Percentiles rank a stretch among this genome's conserved stretches.
These are phyloP conservation scores for Fomitopsis schrenkii DNA, from an alignment of 1,284 basidiomycete species.

Conservation along the genomic window DNA sequence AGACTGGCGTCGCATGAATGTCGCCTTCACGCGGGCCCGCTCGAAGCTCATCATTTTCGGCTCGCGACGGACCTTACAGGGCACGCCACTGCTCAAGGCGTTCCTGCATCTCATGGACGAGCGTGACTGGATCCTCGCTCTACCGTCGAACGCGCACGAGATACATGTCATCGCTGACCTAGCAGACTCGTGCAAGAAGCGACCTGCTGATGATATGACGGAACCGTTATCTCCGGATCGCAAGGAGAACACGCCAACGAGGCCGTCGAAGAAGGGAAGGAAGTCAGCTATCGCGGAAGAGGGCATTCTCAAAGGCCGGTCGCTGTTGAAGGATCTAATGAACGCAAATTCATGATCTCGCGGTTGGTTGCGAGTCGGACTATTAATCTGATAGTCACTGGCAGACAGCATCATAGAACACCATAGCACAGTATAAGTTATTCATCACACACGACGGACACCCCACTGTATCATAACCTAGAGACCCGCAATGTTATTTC, in stretches of 20 bases:
- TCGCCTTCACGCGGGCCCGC: conserved; percentile 91
- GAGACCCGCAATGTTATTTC: not conserved
- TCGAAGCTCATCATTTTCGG: conserved; percentile 91
- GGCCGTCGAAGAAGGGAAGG: conserved; percentile 25
- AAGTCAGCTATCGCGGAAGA: conserved; percentile 29
- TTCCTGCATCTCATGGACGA: conserved; percentile 76
- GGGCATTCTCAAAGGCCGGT: conserved; percentile 48
- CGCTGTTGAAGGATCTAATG: conserved; percentile 55
- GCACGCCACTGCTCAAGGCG: conserved; percentile 57
- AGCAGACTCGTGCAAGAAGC: conserved; percentile 14
- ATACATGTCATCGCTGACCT: conserved; percentile 35
- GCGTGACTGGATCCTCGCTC: conserved; percentile 62
- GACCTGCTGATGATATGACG: conserved; percentile 9
- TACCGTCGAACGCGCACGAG: conserved; percentile 51
- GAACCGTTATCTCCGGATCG: not conserved
- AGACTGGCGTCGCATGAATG: conserved; percentile 95
- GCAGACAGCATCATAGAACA: not conserved
- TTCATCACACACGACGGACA: not conserved
- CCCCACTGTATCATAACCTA: not conserved
- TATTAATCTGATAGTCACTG: not conserved
- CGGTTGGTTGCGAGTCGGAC: not conserved
- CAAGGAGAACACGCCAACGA: conserved; percentile 8
- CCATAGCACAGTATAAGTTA: not conserved
- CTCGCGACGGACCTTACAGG: conserved; percentile 67
- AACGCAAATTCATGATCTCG: conserved; percentile 28